phyloP scores from a whole-genome alignment of 306 rosid genomes.

The Hippophae rhamnoides region DNA sequence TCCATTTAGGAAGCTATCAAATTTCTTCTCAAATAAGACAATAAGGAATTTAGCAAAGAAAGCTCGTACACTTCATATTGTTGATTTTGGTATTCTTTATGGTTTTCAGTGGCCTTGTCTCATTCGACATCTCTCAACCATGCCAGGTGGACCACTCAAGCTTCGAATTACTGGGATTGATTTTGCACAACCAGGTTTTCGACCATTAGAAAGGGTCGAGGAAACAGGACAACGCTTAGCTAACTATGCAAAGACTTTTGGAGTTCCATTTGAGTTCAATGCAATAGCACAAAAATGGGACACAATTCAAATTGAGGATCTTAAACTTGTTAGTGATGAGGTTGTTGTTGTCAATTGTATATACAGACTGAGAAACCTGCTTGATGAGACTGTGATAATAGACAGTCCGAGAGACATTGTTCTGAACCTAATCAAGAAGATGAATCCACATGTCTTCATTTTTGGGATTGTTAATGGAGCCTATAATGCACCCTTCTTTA shows the following conservation, averaged over 20 bases:
- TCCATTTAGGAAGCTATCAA: conserved; percentile 53
- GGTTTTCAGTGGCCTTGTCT: conserved; percentile 93
- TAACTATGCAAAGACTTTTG: conserved; percentile 24
- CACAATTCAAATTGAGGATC: conserved; percentile 40
- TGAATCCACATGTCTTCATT: conserved; percentile 37
- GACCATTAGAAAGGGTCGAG: conserved; percentile 30
- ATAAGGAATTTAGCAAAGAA: conserved; percentile 41
- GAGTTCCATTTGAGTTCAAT: conserved; percentile 43
- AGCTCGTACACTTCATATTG: conserved; percentile 48
- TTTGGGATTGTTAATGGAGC: conserved; percentile 35
- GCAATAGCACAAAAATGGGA: conserved; percentile 62
- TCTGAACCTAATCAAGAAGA: conserved; percentile 35
- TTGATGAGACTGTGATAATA: conserved; percentile 46
- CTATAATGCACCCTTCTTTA: conserved; percentile 55
- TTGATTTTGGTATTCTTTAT: conserved; percentile 76
- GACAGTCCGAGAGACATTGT: conserved; percentile 54
- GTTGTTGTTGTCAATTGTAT: conserved; percentile 40
- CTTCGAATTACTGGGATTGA: conserved; percentile 52
- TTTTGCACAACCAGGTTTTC: conserved; percentile 36
- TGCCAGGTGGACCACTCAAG: conserved; percentile 69
- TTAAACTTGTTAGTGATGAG: conserved; percentile 37
- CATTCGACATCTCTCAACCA: conserved; percentile 43
- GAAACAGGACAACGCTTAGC: conserved; percentile 35
- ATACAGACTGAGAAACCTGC: conserved; percentile 37
- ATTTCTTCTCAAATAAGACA: conserved; percentile 45